Conservation (phyloP, 129 eudicot species). For the Calendula officinalis region DNA sequence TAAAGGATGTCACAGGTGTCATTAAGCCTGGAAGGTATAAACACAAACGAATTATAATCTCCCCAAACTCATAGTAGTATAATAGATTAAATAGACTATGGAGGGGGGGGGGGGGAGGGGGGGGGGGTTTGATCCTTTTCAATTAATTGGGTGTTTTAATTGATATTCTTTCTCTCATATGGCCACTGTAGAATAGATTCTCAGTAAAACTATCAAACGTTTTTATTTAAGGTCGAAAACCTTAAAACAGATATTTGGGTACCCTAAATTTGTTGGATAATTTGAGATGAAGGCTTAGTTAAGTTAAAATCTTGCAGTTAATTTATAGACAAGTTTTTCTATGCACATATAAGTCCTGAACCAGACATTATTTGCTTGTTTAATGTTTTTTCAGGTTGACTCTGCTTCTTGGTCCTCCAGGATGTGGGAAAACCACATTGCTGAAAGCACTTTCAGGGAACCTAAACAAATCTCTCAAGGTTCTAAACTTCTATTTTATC, state of each 20-base stretch:
- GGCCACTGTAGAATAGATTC: no score
- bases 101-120: no score
- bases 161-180: no score
- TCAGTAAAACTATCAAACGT: no score
- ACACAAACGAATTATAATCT: not conserved
- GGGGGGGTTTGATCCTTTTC: no score
- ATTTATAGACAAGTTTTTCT: not conserved
- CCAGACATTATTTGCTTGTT: not conserved
- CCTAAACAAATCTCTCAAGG: slow-evolving; percentile 46
- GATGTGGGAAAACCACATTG: slow-evolving; percentile 54
- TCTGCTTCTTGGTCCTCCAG: slow-evolving; percentile 81
- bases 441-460: slow-evolving; percentile 52
- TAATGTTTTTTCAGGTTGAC: slow-evolving; percentile 45
- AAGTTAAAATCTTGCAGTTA: not conserved
- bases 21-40: slow-evolving; percentile 74
- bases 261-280: no score
- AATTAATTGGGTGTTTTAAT: no score
- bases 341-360: not conserved
- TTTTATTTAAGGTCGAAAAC: no score
- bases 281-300: not conserved
- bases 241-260: no score
- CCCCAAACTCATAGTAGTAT: not conserved
- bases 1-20: slow-evolving; percentile 60
- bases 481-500: slow-evolving; percentile 13
- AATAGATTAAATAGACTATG: no score